These are phyloP conservation scores for Abortiporus biennis DNA, from an alignment of 1,284 basidiomycete species.

Conservation along the genomic window DNA sequence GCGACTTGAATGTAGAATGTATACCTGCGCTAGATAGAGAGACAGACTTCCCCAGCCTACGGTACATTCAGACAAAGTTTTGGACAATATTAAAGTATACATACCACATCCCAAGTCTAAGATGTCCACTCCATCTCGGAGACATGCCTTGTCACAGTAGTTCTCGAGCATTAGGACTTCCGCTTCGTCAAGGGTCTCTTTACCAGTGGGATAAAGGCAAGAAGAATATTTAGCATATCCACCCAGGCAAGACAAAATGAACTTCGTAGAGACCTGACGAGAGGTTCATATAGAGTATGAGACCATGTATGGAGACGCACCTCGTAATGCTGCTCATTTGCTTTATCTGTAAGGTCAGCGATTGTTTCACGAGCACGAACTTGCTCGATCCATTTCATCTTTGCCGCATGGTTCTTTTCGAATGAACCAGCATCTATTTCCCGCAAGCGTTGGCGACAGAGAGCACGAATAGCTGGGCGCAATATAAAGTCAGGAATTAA, in stretches of 20 bases:
- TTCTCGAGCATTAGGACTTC: constrained; percentile 67
- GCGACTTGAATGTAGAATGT: constrained; percentile 8
- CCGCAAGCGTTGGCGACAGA: constrained; percentile 55
- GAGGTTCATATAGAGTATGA: neutral
- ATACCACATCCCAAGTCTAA: constrained; percentile 71
- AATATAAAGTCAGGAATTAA: constrained; percentile 59
- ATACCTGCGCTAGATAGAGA: constrained; percentile 61
- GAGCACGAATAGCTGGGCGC: constrained; percentile 50
- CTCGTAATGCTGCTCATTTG: constrained; percentile 80
- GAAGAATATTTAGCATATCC: constrained; percentile 65
- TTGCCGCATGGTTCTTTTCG: constrained; percentile 58
- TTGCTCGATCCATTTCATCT: constrained; percentile 58
- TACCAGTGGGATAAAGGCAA: constrained; percentile 66
- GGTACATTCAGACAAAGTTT: constrained; percentile 1
- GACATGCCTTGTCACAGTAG: constrained; percentile 64
- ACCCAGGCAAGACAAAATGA: constrained; percentile 62
- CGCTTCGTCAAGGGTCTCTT: constrained; percentile 62
- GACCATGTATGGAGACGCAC: constrained; percentile 24
- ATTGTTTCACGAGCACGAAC: constrained; percentile 48
- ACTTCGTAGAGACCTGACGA: constrained; percentile 56
- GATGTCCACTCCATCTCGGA: constrained; percentile 62
- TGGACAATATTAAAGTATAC: constrained; percentile 9
- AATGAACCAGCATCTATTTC: constrained; percentile 59
- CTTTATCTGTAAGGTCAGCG: constrained; percentile 64
- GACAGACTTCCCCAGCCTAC: constrained; percentile 71